phyloP scores from a whole-genome alignment of 2,329 filamentous ascomycete species.

The Pseudogymnoascus sp. region DNA sequence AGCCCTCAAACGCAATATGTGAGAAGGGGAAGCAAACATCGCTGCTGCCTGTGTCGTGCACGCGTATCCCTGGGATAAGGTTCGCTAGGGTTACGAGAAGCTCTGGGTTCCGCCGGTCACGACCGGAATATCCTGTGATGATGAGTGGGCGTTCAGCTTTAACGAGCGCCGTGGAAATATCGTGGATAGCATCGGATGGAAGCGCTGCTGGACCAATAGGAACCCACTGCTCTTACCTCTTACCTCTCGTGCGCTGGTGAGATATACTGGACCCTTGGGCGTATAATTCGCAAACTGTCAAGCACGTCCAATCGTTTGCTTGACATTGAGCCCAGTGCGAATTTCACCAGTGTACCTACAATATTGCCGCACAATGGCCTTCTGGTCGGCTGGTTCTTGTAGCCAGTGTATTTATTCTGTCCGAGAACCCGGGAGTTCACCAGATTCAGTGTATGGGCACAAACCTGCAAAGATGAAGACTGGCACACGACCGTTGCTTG shows the following conservation, averaged over 20 bases:
- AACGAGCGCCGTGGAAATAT: conserved; percentile 37
- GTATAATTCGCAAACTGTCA: conserved; percentile 73
- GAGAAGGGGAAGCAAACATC: conserved; percentile 38
- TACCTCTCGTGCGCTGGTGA: conserved; percentile 70
- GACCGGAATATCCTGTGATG: conserved; percentile 44
- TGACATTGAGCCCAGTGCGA: conserved; percentile 76
- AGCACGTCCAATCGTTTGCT: conserved; percentile 82
- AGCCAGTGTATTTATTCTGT: conserved; percentile 87
- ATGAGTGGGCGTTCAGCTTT: conserved; percentile 41
- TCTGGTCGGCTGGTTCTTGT: conserved; percentile 76
- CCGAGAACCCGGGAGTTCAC: conserved; percentile 67
- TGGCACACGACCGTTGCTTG: conserved; percentile 65
- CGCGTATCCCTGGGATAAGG: conserved; percentile 39
- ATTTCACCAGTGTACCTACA: conserved; percentile 79
- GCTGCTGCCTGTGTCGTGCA: conserved; percentile 45
- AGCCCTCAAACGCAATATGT: conserved; percentile 38
- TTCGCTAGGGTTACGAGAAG: conserved; percentile 41
- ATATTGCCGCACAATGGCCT: conserved; percentile 74
- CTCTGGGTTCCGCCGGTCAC: conserved; percentile 28
- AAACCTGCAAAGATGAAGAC: conserved; percentile 73
- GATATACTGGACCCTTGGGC: conserved; percentile 73
- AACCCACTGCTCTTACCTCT: conserved; percentile 56
- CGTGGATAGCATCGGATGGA: conserved; percentile 33
- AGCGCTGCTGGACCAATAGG: conserved; percentile 14
- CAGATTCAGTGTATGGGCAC: conserved; percentile 69